Evolutionary conservation across 331 rosid species (phyloP).

Genomic region (Rhamnella rubrinervis): DNA sequence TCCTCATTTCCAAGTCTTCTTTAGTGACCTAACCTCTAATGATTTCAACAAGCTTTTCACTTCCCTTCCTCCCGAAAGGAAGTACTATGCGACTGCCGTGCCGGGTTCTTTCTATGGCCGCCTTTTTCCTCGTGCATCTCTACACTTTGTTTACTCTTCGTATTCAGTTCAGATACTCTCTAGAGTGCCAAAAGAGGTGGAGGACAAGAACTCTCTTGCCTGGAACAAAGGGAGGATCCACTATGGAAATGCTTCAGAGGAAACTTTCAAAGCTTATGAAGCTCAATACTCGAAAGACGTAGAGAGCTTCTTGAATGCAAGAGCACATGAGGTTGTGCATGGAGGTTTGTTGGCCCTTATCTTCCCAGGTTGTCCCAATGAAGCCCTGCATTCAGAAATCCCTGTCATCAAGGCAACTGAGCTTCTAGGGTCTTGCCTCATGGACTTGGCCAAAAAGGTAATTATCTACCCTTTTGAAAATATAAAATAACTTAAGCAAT

Average conservation of each 20-base stretch:
- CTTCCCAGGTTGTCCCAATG: conserved; percentile 16
- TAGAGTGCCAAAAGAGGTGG: conserved; percentile 12
- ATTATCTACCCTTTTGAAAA: not conserved
- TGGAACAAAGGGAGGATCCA: conserved; percentile 31
- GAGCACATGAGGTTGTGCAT: conserved; percentile 24
- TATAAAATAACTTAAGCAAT: too few relatives aligned
- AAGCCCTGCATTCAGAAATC: not conserved
- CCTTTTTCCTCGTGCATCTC: conserved; percentile 15
- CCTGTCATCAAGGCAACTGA: not conserved
- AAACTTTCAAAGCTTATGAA: conserved; percentile 8
- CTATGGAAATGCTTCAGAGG: conserved; percentile 9
- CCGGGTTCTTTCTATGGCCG: conserved; percentile 28
- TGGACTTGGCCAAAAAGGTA: conserved; percentile 28
- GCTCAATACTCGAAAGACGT: conserved; percentile 18
- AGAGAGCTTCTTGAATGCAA: conserved; percentile 6
- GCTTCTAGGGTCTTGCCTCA: conserved; percentile 11
- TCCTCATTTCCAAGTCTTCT: conserved; percentile 26
- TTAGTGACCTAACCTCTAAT: conserved; percentile 13
- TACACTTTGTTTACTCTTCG: conserved; percentile 26
- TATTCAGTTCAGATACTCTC: conserved; percentile 25
- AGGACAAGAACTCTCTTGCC: conserved; percentile 6
- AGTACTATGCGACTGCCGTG: conserved; percentile 6
- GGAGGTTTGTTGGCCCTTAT: conserved; percentile 21
- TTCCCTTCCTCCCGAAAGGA: conserved; percentile 22
- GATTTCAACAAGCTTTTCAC: conserved; percentile 28